phyloP scores from a whole-genome alignment of 495 filamentous ascomycete species.

The Trichoderma virens region DNA sequence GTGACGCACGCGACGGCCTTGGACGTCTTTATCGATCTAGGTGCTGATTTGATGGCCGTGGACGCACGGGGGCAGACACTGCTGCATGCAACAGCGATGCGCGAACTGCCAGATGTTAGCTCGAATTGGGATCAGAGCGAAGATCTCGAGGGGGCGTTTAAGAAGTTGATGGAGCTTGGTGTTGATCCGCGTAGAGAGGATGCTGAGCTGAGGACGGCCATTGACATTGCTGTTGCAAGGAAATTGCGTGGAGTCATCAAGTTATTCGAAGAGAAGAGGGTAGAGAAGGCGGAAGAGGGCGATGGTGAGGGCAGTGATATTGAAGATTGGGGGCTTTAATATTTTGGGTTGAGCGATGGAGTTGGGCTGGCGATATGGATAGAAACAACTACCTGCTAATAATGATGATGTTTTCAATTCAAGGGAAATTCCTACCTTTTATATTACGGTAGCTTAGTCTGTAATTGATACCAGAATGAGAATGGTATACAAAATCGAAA shows the following conservation, averaged over 20 bases:
- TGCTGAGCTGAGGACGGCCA: conserved; percentile 2
- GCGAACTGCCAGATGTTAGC: background rate
- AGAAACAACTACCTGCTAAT: background rate
- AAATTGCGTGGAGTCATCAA: background rate
- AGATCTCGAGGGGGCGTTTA: background rate
- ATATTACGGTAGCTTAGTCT: no score
- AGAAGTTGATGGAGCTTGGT: background rate
- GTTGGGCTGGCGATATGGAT: background rate
- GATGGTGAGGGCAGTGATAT: background rate
- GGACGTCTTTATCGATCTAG: background rate
- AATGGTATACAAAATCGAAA: no score
- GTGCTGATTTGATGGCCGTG: background rate
- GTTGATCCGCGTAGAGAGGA: background rate
- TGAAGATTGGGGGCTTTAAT: background rate
- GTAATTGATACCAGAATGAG: no score
- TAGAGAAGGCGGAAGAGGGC: background rate
- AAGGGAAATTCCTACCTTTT: background rate
- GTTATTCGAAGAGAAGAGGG: background rate
- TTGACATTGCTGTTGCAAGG: conserved; percentile 1
- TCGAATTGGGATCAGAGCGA: background rate
- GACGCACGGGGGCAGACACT: background rate
- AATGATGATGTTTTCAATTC: background rate
- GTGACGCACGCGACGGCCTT: background rate
- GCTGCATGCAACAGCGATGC: background rate
- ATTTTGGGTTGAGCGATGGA: background rate